Evolutionary conservation across 1,284 basidiomycete species (phyloP).

Genomic region (Schizophyllum commune): DNA sequence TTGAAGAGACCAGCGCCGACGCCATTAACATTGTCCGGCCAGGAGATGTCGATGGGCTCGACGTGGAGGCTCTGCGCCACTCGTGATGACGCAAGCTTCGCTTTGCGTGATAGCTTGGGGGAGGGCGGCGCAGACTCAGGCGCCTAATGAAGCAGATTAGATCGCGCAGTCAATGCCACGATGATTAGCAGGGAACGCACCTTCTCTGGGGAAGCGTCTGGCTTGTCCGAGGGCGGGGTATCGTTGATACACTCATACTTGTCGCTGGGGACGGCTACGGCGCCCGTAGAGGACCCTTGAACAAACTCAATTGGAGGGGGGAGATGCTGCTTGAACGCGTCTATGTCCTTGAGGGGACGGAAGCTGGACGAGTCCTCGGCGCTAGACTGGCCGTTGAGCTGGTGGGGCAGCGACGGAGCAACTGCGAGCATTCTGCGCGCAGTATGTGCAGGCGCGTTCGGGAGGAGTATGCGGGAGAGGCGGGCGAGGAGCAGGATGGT

Average conservation of each 20-base stretch:
- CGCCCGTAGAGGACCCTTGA: slow-evolving; percentile 70
- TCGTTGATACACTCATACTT: slow-evolving; percentile 75
- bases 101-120: slow-evolving; percentile 8
- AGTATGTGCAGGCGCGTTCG: neutral
- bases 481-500: neutral
- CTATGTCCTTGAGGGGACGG: slow-evolving; percentile 59
- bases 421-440: neutral
- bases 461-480: neutral
- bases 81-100: slow-evolving; percentile 17
- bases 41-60: slow-evolving; percentile 48
- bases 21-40: slow-evolving; percentile 38
- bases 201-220: neutral
- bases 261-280: slow-evolving; percentile 57
- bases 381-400: neutral
- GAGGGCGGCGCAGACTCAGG: slow-evolving; percentile 16
- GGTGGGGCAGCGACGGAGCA: neutral
- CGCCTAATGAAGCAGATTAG: slow-evolving; percentile 15
- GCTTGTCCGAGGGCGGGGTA: slow-evolving; percentile 26
- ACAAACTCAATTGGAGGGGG: slow-evolving; percentile 73
- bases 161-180: neutral
- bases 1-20: slow-evolving; percentile 73
- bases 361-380: neutral
- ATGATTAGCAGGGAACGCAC: neutral
- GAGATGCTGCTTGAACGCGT: slow-evolving; percentile 65
- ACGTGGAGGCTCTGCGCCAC: slow-evolving; percentile 28